A percentile compares a stretch with the other conserved stretches of the same genome.
Evolutionary conservation across 164 flowering plant species (phyloP).

Genomic region (Dillenia turbinata): DNA sequence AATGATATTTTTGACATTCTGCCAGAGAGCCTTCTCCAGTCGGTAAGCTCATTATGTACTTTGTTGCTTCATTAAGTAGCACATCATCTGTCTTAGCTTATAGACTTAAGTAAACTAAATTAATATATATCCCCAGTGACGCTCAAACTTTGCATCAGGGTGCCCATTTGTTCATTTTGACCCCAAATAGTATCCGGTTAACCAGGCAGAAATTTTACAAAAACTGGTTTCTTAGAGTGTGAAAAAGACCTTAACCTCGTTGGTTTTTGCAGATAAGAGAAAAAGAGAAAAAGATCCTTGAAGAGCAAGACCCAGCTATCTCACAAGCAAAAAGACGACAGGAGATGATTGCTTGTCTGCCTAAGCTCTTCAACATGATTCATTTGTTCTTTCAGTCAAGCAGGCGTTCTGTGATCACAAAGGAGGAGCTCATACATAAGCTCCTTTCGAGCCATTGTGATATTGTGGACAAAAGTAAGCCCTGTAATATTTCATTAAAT

Average conservation of each 20-base stretch:
- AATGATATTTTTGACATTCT: conserved; percentile 48
- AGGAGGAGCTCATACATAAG: conserved; percentile 67
- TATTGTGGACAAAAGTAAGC: conserved; percentile 63
- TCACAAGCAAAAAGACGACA: conserved; percentile 64
- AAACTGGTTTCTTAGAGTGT: no score
- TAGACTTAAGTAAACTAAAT: not conserved
- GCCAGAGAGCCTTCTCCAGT: conserved; percentile 50
- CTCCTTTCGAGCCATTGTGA: conserved; percentile 41
- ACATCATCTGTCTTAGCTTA: not conserved
- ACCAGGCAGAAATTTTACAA: no score
- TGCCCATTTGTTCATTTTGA: no score
- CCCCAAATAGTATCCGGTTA: no score
- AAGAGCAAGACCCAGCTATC: conserved; percentile 62
- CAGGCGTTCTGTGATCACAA: conserved; percentile 57
- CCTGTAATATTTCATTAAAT: not conserved
- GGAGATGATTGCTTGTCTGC: conserved; percentile 56
- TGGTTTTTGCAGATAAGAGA: conserved; percentile 52
- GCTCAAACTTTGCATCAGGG: no score
- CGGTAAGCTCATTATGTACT: conserved; percentile 41
- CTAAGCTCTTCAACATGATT: conserved; percentile 67
- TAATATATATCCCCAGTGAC: no score
- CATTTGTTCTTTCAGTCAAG: conserved; percentile 57
- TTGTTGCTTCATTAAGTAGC: not conserved
- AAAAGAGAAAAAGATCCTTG: conserved; percentile 46
- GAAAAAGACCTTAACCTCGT: not conserved